Percentiles rank a stretch among this genome's conserved stretches.
phyloP scores from a whole-genome alignment of 768 basidiomycete genomes.

The Tulasnella calospora region DNA sequence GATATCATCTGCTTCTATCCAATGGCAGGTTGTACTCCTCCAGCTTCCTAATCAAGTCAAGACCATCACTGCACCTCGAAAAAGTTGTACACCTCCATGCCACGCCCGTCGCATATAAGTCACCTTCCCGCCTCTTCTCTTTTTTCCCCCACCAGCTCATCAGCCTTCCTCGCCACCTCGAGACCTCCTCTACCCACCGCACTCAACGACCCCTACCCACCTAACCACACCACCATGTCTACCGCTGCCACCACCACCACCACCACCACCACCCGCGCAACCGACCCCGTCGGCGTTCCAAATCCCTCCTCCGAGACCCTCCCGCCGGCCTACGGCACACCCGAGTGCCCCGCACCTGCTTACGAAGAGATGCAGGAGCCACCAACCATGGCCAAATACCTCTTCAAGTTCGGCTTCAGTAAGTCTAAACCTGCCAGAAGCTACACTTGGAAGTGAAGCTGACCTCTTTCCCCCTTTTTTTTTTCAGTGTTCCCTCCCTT shows the following conservation, averaged over 20 bases:
- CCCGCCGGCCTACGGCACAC: slow-evolving; percentile 14
- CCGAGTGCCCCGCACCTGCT: slow-evolving; percentile 23
- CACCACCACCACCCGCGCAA: neutral
- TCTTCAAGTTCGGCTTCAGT: slow-evolving; percentile 27
- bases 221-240: neutral
- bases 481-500: slow-evolving; percentile 26
- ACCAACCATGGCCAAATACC: slow-evolving; percentile 21
- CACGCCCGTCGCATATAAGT: neutral
- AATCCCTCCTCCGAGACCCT: neutral
- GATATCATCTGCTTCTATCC: slow-evolving; percentile 4
- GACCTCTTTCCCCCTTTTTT: neutral
- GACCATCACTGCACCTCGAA: neutral
- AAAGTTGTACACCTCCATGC: neutral
- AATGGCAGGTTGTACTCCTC: neutral
- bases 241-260: neutral
- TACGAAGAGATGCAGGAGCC: slow-evolving; percentile 27
- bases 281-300: neutral
- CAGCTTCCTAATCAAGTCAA: neutral
- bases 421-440: slow-evolving; percentile 1
- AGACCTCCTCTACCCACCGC: neutral
- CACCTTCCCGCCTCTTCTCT: neutral
- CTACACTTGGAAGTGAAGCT: neutral
- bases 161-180: neutral
- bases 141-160: neutral
- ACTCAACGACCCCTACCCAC: neutral